Conservation (phyloP, 2,329 filamentous ascomycete species). For the Chrysoporthe puriensis region DNA sequence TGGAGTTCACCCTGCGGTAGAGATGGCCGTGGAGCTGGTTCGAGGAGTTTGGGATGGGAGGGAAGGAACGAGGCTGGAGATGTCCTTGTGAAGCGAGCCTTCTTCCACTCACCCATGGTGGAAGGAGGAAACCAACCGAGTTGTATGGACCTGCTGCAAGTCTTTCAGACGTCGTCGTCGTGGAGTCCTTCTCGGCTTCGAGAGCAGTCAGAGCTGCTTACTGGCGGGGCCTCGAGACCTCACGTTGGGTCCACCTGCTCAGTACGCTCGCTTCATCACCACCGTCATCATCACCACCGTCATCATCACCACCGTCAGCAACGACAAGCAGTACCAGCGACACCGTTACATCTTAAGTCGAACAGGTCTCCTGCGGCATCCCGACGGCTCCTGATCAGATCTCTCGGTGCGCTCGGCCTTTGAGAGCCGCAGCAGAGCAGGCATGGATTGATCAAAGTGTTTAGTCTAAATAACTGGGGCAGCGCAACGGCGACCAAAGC, state of each 20-base stretch:
- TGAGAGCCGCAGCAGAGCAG: background rate
- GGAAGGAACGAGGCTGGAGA: constrained; percentile 12
- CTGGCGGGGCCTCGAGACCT: background rate
- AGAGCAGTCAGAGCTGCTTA: background rate
- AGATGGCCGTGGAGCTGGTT: too few relatives aligned
- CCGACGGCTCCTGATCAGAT: background rate
- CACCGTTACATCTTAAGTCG: background rate
- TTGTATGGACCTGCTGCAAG: constrained; percentile 3
- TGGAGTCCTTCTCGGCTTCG: background rate
- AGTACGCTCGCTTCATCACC: background rate
- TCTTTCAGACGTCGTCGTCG: background rate
- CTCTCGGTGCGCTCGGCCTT: background rate
- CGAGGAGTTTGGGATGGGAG: background rate
- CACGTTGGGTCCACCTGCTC: background rate
- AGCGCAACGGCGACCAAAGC: background rate
- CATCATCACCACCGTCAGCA: background rate
- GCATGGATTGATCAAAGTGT: background rate
- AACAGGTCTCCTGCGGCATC: background rate
- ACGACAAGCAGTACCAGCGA: background rate
- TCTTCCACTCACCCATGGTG: constrained; percentile 7
- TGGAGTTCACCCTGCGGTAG: background rate
- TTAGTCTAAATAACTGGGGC: background rate
- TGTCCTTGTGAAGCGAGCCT: background rate
- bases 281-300: background rate
- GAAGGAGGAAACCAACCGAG: constrained; percentile 15